Conservation (phyloP, 129 eudicot species). For the Mikania micrantha region DNA sequence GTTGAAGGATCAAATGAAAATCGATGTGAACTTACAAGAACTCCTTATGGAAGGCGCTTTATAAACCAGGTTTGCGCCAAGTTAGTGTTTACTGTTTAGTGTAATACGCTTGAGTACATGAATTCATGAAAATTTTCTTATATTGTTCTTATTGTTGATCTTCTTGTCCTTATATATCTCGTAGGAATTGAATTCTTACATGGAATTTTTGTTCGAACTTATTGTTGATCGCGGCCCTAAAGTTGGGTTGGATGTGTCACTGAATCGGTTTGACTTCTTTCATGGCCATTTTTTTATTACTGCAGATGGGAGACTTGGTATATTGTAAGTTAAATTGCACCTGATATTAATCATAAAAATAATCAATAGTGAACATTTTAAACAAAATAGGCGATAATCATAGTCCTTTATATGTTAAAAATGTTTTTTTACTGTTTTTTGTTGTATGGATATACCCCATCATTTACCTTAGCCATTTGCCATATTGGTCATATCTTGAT, state of each 20-base stretch:
- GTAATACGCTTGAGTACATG: background rate
- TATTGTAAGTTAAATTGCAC: slow-evolving; percentile 62
- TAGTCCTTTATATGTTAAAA: background rate
- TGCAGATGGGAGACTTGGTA: slow-evolving; percentile 83
- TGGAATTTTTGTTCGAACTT: slow-evolving; percentile 57
- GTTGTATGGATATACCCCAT: background rate
- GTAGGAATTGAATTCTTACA: slow-evolving; percentile 84
- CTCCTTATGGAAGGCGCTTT: slow-evolving; percentile 79
- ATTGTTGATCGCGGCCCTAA: slow-evolving; percentile 75
- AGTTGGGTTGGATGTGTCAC: slow-evolving; percentile 69
- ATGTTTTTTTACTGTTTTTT: background rate
- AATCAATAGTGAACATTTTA: background rate
- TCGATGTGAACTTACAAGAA: slow-evolving; percentile 82
- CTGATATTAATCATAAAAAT: slow-evolving; percentile 7
- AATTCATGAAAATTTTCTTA: background rate
- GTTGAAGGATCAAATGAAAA: slow-evolving; percentile 62
- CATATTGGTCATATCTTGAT: slow-evolving; percentile 6
- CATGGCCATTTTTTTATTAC: slow-evolving; percentile 97
- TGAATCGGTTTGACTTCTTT: slow-evolving; percentile 84
- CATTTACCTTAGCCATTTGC: slow-evolving; percentile 1
- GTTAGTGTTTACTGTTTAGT: slow-evolving; percentile 2
- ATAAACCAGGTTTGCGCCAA: slow-evolving; percentile 54
- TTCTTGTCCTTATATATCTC: slow-evolving; percentile 13
- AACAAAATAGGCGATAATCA: background rate
- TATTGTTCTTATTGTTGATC: background rate